A percentile compares a stretch with the other conserved stretches of the same genome.
Conservation (phyloP, 805 yeast species). For the Blastobotrys terrestris region DNA sequence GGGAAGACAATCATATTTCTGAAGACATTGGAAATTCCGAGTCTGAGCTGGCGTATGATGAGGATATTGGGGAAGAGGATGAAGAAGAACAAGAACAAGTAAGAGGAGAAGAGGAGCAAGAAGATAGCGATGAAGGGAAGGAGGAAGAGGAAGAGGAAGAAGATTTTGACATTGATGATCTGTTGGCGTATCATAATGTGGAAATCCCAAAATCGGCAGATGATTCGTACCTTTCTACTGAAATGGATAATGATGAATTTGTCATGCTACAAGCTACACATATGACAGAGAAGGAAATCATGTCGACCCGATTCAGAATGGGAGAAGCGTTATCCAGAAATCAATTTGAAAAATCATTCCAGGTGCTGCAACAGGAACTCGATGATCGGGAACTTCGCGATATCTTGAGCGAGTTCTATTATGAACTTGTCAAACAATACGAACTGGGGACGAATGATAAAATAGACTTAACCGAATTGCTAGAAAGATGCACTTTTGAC, state of each 20-base stretch:
- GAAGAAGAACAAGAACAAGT: background rate
- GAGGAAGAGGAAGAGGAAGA: background rate
- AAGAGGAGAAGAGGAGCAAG: background rate
- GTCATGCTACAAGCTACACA: background rate
- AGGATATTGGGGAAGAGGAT: background rate
- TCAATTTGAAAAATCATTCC: slow-evolving; percentile 1
- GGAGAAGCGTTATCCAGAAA: background rate
- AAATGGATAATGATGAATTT: background rate
- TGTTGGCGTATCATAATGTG: background rate
- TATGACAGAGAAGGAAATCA: slow-evolving; percentile 1
- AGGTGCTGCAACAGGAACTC: slow-evolving; percentile 1
- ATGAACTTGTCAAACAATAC: background rate
- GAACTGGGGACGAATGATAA: background rate
- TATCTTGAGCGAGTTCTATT: slow-evolving; percentile 10
- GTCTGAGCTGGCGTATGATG: background rate
- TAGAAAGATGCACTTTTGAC: background rate
- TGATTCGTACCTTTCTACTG: background rate
- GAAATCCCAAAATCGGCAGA: background rate
- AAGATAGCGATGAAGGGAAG: background rate
- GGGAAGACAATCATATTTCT: background rate
- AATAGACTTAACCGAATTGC: slow-evolving; percentile 1
- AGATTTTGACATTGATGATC: background rate
- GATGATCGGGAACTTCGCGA: slow-evolving; percentile 9
- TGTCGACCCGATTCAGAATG: slow-evolving; percentile 1
- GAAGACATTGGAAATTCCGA: background rate